phyloP scores from a whole-genome alignment of 2,329 filamentous ascomycete species.

The Fusarium tuaranense region DNA sequence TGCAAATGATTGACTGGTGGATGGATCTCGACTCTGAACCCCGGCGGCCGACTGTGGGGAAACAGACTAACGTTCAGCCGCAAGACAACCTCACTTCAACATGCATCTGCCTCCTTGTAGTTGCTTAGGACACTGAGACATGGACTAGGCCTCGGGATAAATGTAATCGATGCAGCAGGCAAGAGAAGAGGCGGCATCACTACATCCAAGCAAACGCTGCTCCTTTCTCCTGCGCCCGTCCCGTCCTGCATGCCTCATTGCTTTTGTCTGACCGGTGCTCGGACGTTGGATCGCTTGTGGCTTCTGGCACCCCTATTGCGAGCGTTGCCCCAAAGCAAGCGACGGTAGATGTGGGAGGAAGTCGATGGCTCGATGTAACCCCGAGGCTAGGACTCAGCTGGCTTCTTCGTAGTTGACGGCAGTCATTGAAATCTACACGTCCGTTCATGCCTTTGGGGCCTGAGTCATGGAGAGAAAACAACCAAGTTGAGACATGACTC shows the following conservation, averaged over 20 bases:
- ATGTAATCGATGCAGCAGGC: background rate
- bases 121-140: background rate
- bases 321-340: background rate
- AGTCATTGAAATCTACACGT: background rate
- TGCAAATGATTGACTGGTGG: background rate
- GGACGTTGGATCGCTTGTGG: constrained; percentile 1
- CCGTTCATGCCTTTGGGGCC: background rate
- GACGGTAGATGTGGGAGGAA: background rate
- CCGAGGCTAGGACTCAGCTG: background rate
- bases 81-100: constrained; percentile 4
- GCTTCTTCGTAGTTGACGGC: background rate
- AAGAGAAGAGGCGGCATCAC: background rate
- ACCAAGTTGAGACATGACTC: background rate
- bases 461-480: background rate
- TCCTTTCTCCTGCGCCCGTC: background rate
- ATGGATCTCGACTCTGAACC: background rate
- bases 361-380: background rate
- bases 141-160: background rate
- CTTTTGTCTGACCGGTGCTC: constrained; percentile 25
- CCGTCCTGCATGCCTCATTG: constrained; percentile 28
- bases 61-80: background rate
- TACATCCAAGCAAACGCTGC: background rate
- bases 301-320: background rate
- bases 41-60: background rate
- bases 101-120: background rate